Evolutionary conservation across 768 basidiomycete species (phyloP).

Genomic region (Mycena alexandri): DNA sequence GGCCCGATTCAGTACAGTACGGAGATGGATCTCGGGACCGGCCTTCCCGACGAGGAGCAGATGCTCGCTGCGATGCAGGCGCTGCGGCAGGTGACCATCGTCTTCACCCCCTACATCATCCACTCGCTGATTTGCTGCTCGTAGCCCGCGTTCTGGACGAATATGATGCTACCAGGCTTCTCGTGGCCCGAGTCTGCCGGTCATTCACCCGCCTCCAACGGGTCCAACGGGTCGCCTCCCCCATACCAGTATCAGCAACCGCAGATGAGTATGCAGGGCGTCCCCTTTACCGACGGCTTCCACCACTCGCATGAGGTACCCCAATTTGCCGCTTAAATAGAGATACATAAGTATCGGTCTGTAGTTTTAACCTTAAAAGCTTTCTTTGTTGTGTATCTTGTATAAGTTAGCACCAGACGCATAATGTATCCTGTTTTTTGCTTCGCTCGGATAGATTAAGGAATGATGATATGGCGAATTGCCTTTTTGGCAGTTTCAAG

Average conservation of each 20-base stretch:
- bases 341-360: constrained; percentile 15
- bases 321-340: constrained; percentile 40
- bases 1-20: constrained; percentile 57
- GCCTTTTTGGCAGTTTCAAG: constrained; percentile 3
- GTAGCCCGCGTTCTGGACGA: constrained; percentile 79
- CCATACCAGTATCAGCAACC: constrained; percentile 36
- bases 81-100: constrained; percentile 44
- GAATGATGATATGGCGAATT: background rate
- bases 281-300: constrained; percentile 23
- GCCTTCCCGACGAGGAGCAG: constrained; percentile 64
- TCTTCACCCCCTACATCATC: background rate
- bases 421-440: background rate
- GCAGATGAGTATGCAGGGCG: constrained; percentile 25
- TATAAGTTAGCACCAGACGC: constrained; percentile 9
- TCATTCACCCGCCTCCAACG: constrained; percentile 39
- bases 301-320: constrained; percentile 42
- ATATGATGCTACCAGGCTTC: constrained; percentile 85
- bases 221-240: constrained; percentile 31
- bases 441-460: too few relatives aligned
- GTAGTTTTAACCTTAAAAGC: constrained; percentile 16
- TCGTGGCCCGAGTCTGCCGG: constrained; percentile 47
- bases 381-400: constrained; percentile 10
- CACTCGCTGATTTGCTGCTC: background rate
- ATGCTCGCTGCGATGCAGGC: constrained; percentile 81
- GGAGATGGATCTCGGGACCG: constrained; percentile 53